Evolutionary conservation across 352 stramenopile species (phyloP).

Genomic region (Saprolegnia diclina): DNA sequence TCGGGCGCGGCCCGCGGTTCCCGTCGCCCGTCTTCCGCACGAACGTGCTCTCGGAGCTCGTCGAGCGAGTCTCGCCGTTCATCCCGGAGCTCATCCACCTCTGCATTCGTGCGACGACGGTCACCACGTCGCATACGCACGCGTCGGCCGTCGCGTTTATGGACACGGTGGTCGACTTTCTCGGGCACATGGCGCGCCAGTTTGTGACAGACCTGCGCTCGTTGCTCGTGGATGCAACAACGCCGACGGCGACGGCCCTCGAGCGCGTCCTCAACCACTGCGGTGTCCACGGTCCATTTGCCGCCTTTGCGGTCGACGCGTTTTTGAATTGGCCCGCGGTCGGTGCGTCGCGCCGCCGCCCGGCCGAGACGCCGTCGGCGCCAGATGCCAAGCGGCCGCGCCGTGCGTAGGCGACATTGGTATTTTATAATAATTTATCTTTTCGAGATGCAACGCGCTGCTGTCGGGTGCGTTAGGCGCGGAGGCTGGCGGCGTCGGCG

Average conservation of each 20-base stretch:
- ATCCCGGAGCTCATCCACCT: slow-evolving; percentile 49
- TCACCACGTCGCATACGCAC: slow-evolving; percentile 45
- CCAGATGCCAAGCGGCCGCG: neutral
- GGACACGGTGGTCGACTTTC: slow-evolving; percentile 32
- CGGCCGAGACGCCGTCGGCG: neutral
- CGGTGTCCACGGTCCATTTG: neutral
- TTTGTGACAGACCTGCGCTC: slow-evolving; percentile 40
- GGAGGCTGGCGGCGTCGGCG: slow-evolving; percentile 38
- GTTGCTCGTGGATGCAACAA: slow-evolving; percentile 7
- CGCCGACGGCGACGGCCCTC: neutral
- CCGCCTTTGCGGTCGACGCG: slow-evolving; percentile 4
- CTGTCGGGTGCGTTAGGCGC: neutral
- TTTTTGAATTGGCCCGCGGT: neutral
- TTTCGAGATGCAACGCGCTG: neutral
- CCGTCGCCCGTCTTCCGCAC: slow-evolving; percentile 30
- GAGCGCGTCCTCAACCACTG: slow-evolving; percentile 15
- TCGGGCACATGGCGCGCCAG: slow-evolving; percentile 47
- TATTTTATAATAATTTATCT: slow-evolving; percentile 25
- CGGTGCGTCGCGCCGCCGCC: neutral
- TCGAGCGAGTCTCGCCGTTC: slow-evolving; percentile 51
- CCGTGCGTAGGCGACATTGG: neutral
- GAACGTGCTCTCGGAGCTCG: slow-evolving; percentile 42
- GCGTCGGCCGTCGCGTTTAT: slow-evolving; percentile 31
- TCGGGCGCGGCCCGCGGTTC: slow-evolving; percentile 34
- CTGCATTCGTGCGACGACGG: slow-evolving; percentile 54